A percentile compares a stretch with the other conserved stretches of the same genome.
Conservation (phyloP, 2,329 filamentous ascomycete genomes). For the Periconia digitata region DNA sequence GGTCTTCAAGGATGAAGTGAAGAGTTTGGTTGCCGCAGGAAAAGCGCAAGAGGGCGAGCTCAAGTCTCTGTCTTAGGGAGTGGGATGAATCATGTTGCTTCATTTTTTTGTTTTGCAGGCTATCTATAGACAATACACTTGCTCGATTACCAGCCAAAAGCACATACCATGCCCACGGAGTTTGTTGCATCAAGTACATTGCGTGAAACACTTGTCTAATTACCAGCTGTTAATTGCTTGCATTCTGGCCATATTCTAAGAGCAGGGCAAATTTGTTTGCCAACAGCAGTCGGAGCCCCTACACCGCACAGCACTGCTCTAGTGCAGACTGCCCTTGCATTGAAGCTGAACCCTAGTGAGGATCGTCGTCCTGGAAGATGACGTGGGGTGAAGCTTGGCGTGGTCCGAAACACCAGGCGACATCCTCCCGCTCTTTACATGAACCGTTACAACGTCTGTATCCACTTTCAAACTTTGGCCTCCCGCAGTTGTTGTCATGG, state of each 20-base stretch:
- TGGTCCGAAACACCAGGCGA: neutral
- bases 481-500: constrained; percentile 14
- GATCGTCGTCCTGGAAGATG: constrained; percentile 1
- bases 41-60: constrained; percentile 84
- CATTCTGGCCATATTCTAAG: neutral
- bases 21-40: constrained; percentile 75
- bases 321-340: too few relatives aligned
- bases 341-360: constrained; percentile 1
- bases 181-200: neutral
- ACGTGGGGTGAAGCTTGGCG: constrained; percentile 5
- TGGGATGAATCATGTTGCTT: neutral
- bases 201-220: neutral
- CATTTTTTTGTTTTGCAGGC: neutral
- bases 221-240: neutral
- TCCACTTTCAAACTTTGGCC: neutral
- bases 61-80: constrained; percentile 58
- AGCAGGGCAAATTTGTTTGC: too few relatives aligned
- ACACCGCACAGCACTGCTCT: too few relatives aligned
- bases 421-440: neutral
- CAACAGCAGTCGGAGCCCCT: too few relatives aligned
- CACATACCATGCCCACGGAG: neutral
- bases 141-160: neutral
- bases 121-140: neutral
- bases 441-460: neutral
- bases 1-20: constrained; percentile 76